Conservation (phyloP, 345 rosid species). For the Gossypium thurberi region DNA sequence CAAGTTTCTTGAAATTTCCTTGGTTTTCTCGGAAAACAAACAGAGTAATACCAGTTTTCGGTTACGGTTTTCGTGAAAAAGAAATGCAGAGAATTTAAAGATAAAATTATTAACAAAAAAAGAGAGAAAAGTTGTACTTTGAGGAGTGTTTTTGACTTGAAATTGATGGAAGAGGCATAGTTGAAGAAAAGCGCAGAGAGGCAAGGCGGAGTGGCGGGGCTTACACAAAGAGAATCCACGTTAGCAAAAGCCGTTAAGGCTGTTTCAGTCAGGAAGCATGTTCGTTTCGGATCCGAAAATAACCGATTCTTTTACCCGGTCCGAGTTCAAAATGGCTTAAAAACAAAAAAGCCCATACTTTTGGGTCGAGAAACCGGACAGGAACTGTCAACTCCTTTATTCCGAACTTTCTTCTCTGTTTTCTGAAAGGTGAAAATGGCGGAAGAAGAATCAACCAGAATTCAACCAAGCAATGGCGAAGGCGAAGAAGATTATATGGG, state of each 20-base stretch:
- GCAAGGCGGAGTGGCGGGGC: background rate
- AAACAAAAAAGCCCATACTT: background rate
- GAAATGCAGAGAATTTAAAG: background rate
- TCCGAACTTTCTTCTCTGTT: background rate
- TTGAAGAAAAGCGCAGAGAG: background rate
- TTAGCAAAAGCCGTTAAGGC: conserved; percentile 35
- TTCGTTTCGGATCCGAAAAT: background rate
- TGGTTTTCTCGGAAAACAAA: conserved; percentile 23
- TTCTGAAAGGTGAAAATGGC: background rate
- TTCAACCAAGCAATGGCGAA: background rate
- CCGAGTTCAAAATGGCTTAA: background rate
- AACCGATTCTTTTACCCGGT: background rate
- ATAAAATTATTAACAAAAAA: background rate
- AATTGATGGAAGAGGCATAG: background rate
- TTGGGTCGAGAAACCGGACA: background rate
- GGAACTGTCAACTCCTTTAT: background rate
- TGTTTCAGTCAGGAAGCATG: conserved; percentile 11
- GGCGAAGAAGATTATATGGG: conserved; percentile 81
- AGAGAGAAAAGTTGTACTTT: background rate
- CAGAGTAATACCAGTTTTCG: conserved; percentile 10
- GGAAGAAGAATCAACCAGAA: background rate
- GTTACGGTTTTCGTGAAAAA: background rate
- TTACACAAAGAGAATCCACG: conserved; percentile 21
- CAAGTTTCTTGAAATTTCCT: conserved; percentile 22
- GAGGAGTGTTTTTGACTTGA: conserved; percentile 9